Conservation (phyloP, 176 grass and related monocot genomes). For the Rhynchospora tenuis region DNA sequence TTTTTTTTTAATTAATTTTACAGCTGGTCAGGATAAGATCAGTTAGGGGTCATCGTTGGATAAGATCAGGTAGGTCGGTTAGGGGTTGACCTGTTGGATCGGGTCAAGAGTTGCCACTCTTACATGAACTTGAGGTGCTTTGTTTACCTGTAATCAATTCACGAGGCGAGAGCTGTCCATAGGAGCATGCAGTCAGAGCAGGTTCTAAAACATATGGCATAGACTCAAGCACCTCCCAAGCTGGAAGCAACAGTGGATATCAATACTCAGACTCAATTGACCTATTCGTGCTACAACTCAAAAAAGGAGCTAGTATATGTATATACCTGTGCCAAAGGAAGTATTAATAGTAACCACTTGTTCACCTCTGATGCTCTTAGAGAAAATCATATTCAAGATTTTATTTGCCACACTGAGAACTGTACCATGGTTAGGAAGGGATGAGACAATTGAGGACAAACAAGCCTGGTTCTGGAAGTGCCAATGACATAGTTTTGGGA, state of each 20-base stretch:
- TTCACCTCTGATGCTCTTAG: neutral
- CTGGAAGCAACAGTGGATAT: neutral
- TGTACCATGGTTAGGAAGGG: neutral
- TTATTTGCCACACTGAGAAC: neutral
- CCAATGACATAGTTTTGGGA: slow-evolving; percentile 8
- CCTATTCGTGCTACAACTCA: slow-evolving; percentile 28
- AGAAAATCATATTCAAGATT: slow-evolving; percentile 16
- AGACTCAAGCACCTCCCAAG: slow-evolving; percentile 42
- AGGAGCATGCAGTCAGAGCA: slow-evolving; percentile 55
- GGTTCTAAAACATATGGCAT: slow-evolving; percentile 70
- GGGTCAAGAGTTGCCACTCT: too few species aligned
- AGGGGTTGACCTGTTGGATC: too few species aligned
- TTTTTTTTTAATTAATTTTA: too few species aligned
- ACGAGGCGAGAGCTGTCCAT: slow-evolving; percentile 60
- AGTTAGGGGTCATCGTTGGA: too few species aligned
- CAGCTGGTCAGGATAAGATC: too few species aligned
- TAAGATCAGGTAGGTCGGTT: too few species aligned
- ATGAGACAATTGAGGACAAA: neutral
- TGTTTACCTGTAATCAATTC: slow-evolving; percentile 78
- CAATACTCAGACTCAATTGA: slow-evolving; percentile 19
- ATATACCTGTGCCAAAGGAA: neutral
- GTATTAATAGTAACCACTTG: neutral
- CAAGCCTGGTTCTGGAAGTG: slow-evolving; percentile 13
- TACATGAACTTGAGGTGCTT: too few species aligned
- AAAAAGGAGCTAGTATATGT: neutral